Conservation (phyloP, 371 early-diverging fungal genomes). For the Circinella minor region DNA sequence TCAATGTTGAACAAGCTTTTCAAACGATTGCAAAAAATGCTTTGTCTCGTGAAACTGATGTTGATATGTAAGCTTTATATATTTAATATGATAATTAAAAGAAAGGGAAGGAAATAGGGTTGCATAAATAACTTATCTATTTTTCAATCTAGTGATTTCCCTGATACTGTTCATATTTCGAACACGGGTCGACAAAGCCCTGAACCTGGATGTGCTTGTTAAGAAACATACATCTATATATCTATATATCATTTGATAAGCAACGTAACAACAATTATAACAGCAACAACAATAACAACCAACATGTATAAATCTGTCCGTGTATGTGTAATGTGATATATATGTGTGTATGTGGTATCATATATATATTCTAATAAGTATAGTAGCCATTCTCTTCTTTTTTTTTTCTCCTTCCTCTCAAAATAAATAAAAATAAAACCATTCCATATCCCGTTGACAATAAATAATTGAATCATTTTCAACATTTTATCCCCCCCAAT, state of each 20-base stretch:
- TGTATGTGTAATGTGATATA: too few species aligned
- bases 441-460: neutral
- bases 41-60: slow-evolving; percentile 89
- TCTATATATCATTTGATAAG: too few species aligned
- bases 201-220: slow-evolving; percentile 58
- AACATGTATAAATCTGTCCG: too few species aligned
- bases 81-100: neutral
- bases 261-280: neutral
- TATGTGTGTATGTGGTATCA: neutral
- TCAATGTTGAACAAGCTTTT: slow-evolving; percentile 97
- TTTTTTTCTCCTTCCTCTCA: neutral
- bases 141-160: slow-evolving; percentile 77
- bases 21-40: slow-evolving; percentile 94
- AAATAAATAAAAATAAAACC: too few species aligned
- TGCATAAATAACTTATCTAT: neutral
- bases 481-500: too few species aligned
- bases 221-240: neutral
- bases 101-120: neutral
- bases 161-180: slow-evolving; percentile 91
- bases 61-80: slow-evolving; percentile 67
- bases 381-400: neutral
- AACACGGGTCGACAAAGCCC: slow-evolving; percentile 69
- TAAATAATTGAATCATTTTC: neutral
- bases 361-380: neutral
- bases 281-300: neutral